phyloP scores from a whole-genome alignment of 371 early-diverging fungal species.

The Mucor racemosus region DNA sequence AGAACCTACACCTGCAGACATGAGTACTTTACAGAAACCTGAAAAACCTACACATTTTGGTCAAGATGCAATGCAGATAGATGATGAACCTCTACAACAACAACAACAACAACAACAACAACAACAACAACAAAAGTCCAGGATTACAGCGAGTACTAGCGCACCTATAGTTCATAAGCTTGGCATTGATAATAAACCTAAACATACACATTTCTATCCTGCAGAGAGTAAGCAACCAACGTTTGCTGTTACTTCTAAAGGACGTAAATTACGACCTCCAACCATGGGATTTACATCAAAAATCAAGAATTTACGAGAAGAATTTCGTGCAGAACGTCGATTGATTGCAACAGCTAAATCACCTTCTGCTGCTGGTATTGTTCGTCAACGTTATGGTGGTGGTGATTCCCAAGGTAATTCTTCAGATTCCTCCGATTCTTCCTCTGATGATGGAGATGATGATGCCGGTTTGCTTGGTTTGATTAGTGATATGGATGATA shows the following conservation, averaged over 20 bases:
- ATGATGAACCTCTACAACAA: neutral
- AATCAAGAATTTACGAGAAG: constrained; percentile 37
- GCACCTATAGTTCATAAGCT: neutral
- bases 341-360: constrained; percentile 42
- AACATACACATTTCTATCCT: constrained; percentile 24
- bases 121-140: neutral
- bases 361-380: constrained; percentile 42
- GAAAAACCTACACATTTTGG: constrained; percentile 4
- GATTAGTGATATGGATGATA: constrained; percentile 32
- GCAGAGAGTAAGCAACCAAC: constrained; percentile 22
- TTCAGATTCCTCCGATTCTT: constrained; percentile 36
- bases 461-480: constrained; percentile 28
- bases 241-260: constrained; percentile 49
- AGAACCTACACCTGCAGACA: neutral
- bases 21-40: neutral
- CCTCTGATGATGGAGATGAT: constrained; percentile 33
- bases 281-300: constrained; percentile 50
- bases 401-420: constrained; percentile 23
- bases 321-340: constrained; percentile 39
- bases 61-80: constrained; percentile 12
- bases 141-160: neutral
- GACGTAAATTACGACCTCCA: constrained; percentile 44
- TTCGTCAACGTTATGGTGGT: constrained; percentile 19
- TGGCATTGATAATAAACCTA: neutral
- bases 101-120: neutral